Conservation (phyloP, 257 asterid species). For the Nemophila menziesii region DNA sequence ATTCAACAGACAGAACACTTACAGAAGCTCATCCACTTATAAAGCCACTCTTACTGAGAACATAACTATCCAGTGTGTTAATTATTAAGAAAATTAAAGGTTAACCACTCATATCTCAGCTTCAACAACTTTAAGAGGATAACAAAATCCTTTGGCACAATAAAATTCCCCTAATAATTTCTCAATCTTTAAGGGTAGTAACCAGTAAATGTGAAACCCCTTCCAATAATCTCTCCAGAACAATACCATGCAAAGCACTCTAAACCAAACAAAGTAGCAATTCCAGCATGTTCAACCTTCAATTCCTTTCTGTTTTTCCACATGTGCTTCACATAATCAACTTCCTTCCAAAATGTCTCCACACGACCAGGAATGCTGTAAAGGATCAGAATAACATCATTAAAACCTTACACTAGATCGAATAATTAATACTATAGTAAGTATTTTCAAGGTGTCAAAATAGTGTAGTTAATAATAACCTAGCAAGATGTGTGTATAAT, state of each 20-base stretch:
- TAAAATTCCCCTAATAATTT: constrained; percentile 12
- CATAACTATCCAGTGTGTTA: constrained; percentile 9
- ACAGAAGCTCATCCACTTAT: constrained; percentile 15
- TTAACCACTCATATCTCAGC: constrained; percentile 30
- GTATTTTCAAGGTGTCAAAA: neutral
- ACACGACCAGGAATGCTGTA: constrained; percentile 77
- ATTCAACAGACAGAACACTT: constrained; percentile 4
- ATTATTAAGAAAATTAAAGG: constrained; percentile 26
- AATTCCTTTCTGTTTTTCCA: constrained; percentile 74
- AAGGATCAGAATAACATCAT: neutral
- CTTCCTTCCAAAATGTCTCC: constrained; percentile 77
- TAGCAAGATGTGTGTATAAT: constrained; percentile 44
- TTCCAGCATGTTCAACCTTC: constrained; percentile 84
- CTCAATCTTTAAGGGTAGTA: constrained; percentile 56
- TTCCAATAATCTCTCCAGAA: constrained; percentile 89
- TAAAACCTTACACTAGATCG: neutral
- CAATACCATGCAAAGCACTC: constrained; percentile 97
- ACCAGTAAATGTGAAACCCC: constrained; percentile 87
- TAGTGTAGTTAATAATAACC: constrained; percentile 11
- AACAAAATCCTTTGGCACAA: constrained; percentile 22
- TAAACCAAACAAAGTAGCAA: constrained; percentile 77
- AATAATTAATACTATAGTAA: neutral
- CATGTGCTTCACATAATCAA: constrained; percentile 59
- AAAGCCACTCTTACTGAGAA: constrained; percentile 15
- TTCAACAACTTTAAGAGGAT: constrained; percentile 21